Evolutionary conservation across 805 yeast species (phyloP).

Genomic region (Scheffersomyces amazonensis): DNA sequence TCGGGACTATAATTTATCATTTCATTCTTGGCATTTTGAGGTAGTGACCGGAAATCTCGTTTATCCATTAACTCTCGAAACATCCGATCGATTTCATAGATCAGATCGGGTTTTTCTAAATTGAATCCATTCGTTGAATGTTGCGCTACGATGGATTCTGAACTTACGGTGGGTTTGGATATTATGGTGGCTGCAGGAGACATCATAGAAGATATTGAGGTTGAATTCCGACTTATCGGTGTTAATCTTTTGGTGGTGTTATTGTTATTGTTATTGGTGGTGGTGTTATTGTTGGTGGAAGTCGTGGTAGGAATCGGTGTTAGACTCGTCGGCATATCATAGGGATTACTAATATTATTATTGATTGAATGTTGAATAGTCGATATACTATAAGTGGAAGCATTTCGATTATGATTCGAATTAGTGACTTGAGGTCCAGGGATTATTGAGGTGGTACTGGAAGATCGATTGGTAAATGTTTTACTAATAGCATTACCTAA

Average conservation of each 20-base stretch:
- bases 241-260: constrained; percentile 2
- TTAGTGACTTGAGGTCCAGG: constrained; percentile 27
- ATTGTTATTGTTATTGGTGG: too few species aligned
- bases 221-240: constrained; percentile 17
- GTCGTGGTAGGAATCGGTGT: too few species aligned
- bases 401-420: constrained; percentile 37
- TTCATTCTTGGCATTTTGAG: constrained; percentile 71
- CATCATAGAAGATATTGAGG: constrained; percentile 17
- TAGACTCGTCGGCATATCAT: constrained; percentile 5
- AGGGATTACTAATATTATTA: constrained; percentile 14
- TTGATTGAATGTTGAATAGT: constrained; percentile 14
- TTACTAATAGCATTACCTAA: constrained; percentile 10
- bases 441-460: constrained; percentile 18
- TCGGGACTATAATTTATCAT: constrained; percentile 71
- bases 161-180: constrained; percentile 22
- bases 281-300: neutral
- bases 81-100: constrained; percentile 64
- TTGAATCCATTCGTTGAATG: constrained; percentile 19
- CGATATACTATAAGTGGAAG: constrained; percentile 37
- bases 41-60: constrained; percentile 70
- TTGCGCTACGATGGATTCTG: constrained; percentile 14
- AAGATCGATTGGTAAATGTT: constrained; percentile 11
- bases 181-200: constrained; percentile 20
- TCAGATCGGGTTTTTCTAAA: constrained; percentile 67
- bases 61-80: constrained; percentile 79